These are phyloP conservation scores for Candida sanyiensis DNA, from an alignment of 805 yeast species.

Conservation along the genomic window DNA sequence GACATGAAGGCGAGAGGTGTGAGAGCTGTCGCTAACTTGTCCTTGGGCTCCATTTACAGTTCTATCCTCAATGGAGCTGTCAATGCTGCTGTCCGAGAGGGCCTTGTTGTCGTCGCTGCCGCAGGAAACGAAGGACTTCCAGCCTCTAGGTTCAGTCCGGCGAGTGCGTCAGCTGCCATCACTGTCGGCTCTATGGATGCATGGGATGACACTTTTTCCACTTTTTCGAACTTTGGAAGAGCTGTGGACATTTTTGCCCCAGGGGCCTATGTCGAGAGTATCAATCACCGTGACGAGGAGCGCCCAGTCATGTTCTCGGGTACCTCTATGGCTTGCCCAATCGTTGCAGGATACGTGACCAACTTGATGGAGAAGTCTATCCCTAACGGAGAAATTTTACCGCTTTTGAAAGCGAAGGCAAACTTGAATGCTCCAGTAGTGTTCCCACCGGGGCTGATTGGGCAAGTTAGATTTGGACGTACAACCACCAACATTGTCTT, in stretches of 20 bases:
- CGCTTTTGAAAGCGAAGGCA: conserved; percentile 16
- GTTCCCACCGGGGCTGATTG: conserved; percentile 33
- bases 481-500: conserved; percentile 12
- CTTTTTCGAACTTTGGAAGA: conserved; percentile 82
- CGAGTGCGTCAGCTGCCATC: conserved; percentile 62
- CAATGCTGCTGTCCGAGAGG: conserved; percentile 64
- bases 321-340: conserved; percentile 78
- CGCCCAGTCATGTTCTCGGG: conserved; percentile 45
- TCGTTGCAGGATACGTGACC: conserved; percentile 61
- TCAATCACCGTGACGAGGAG: conserved; percentile 30
- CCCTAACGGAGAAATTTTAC: conserved; percentile 32
- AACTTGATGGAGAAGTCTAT: conserved; percentile 49
- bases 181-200: conserved; percentile 90
- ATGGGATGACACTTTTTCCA: conserved; percentile 56
- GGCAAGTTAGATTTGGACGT: conserved; percentile 4
- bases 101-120: conserved; percentile 68
- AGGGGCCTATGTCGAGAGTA: conserved; percentile 62
- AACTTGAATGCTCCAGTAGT: conserved; percentile 31
- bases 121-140: conserved; percentile 78
- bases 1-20: conserved; percentile 36
- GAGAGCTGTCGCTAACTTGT: conserved; percentile 67
- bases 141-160: conserved; percentile 81
- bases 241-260: conserved; percentile 82
- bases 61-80: conserved; percentile 66
- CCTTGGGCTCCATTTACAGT: conserved; percentile 69